Evolutionary conservation across 108 stramenopile species (phyloP), one percentile per base, ranked within the genome.

Genomic region (Pseudonitzschia multistriata): DNA sequence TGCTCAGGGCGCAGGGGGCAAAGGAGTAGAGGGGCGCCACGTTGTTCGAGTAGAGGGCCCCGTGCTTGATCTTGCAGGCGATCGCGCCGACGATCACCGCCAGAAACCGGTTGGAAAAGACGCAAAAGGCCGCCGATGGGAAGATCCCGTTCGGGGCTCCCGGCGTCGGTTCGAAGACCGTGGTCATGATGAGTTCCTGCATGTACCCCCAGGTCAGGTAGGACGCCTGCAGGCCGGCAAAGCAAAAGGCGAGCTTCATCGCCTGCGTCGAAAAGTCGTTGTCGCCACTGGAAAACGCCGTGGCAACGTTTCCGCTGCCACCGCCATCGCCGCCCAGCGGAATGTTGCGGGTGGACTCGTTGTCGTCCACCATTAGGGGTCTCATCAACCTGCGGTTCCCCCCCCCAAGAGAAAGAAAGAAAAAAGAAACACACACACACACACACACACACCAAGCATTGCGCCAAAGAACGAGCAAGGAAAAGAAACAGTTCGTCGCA

Each of bases 141-240:
- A 95, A 98, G 45, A 82, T 81, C 14, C 96, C 99, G 52, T 72
- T 79, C 31, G 89, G 90, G 27, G 88, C 88, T 22, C 62, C 66
- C 5, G 71, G 62, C 3, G 95, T 96, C 11, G 94, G 86, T 34
- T 74, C 74, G 73, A 98, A 99, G 45, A 78, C 60, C 19, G 93
- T 94, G 8, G 97, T 97, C 95, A 98, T 96, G 68, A 99, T 95
- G 42, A 93, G 78, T 82, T 98, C 98, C 78, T 99, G 97, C 84
- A 97, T 81, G 70, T 98, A 96, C 22, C 99, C 99, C 99, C 99
- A 98, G 6, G 92, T 82, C 4, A 94, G 64, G 73, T 96, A 98
- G 19, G 93, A 92, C 3, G 85, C 78, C 61, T 92, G 92, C 17
- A 98, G 83, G n/a, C 96, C 96, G 10, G 72, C 39, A 59, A 89